These are phyloP conservation scores for Epithele typhae DNA, from an alignment of 768 basidiomycete species.

Conservation along the genomic window DNA sequence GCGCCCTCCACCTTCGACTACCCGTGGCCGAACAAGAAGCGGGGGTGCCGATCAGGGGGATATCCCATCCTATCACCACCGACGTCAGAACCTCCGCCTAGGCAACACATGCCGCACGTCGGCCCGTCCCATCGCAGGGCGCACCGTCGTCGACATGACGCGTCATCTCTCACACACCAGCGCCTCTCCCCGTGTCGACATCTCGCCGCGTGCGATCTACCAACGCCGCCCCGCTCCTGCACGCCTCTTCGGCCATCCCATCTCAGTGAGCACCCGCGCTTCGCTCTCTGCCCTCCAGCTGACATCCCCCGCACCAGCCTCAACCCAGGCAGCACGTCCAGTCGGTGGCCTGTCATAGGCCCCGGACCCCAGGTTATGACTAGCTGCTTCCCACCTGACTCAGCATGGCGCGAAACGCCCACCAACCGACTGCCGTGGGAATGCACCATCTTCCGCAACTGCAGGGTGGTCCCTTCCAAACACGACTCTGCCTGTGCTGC, in stretches of 20 bases:
- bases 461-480: conserved; percentile 48
- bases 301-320: conserved; percentile 48
- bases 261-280: conserved; percentile 69
- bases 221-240: conserved; percentile 75
- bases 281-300: conserved; percentile 66
- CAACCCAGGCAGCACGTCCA: conserved; percentile 25
- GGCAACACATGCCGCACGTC: conserved; percentile 68
- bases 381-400: conserved; percentile 68
- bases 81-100: conserved; percentile 41
- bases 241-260: conserved; percentile 73
- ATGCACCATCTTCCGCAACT: conserved; percentile 14
- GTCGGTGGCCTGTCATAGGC: conserved; percentile 38
- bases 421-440: neutral
- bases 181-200: conserved; percentile 30
- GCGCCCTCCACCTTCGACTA: conserved; percentile 36
- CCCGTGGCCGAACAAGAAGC: conserved; percentile 54
- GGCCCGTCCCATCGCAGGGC: conserved; percentile 68
- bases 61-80: conserved; percentile 51
- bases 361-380: conserved; percentile 44
- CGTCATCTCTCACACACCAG: conserved; percentile 18
- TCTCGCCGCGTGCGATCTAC: too few relatives aligned
- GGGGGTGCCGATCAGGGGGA: conserved; percentile 66
- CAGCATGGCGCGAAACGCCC: conserved; percentile 40
- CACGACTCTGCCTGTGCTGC: conserved; percentile 61
- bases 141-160: conserved; percentile 43